phyloP scores from a whole-genome alignment of 2,329 filamentous ascomycete species.

The Cladosporium sp. region DNA sequence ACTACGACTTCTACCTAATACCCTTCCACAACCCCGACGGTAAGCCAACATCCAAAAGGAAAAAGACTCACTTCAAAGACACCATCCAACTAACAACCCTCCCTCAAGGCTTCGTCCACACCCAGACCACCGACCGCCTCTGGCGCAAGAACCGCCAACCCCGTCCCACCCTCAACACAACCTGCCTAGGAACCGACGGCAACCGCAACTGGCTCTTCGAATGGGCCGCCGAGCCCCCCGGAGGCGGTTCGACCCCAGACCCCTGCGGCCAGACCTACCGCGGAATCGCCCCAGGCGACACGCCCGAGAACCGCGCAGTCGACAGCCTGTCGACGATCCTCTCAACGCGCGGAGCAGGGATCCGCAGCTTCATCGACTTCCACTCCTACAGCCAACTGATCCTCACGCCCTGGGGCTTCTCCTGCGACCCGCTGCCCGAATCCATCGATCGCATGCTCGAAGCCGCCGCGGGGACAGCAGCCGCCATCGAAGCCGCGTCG shows the following conservation, averaged over 20 bases:
- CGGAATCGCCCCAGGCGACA: slow-evolving; percentile 37
- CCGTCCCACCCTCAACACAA: slow-evolving; percentile 29
- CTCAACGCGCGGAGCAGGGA: slow-evolving; percentile 41
- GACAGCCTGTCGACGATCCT: slow-evolving; percentile 41
- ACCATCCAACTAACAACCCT: slow-evolving; percentile 22
- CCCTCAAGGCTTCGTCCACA: slow-evolving; percentile 50
- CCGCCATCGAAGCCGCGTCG: slow-evolving; percentile 51
- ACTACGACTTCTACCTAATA: slow-evolving; percentile 63
- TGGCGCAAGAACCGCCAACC: slow-evolving; percentile 60
- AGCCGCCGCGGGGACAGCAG: slow-evolving; percentile 47
- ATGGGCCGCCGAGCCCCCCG: slow-evolving; percentile 42
- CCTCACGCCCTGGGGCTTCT: slow-evolving; percentile 57
- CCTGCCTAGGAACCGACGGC: slow-evolving; percentile 49
- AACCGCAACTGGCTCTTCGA: slow-evolving; percentile 56
- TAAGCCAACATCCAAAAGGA: background rate
- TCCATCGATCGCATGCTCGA: slow-evolving; percentile 48
- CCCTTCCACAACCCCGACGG: slow-evolving; percentile 60
- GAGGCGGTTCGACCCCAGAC: slow-evolving; percentile 45
- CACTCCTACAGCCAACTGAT: slow-evolving; percentile 62
- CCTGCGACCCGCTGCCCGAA: slow-evolving; percentile 44
- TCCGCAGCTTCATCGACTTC: slow-evolving; percentile 62
- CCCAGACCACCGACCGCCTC: slow-evolving; percentile 52
- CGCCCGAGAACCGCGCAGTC: slow-evolving; percentile 51
- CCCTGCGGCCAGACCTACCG: slow-evolving; percentile 50
- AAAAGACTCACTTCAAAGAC: too few species aligned